Evolutionary conservation across 768 basidiomycete species (phyloP).

Genomic region (Trametes maxima): DNA sequence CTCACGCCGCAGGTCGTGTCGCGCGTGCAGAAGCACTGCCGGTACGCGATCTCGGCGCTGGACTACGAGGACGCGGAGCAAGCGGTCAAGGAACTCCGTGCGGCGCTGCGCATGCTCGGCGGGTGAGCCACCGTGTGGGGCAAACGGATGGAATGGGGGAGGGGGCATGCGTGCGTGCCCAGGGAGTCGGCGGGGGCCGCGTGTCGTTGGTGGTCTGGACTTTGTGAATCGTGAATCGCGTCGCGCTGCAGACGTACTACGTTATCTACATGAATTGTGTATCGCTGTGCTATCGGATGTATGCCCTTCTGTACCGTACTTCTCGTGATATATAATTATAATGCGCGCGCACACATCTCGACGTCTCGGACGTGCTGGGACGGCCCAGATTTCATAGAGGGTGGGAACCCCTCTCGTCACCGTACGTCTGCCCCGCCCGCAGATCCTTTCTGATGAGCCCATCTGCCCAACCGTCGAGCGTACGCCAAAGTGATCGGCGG

Average conservation of each 20-base stretch:
- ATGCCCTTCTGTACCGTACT: not conserved
- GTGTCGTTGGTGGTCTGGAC: not conserved
- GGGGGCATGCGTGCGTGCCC: no score
- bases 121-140: slow-evolving; percentile 35
- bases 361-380: not conserved
- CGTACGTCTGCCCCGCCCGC: not conserved
- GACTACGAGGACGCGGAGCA: slow-evolving; percentile 93
- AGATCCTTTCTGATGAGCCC: not conserved
- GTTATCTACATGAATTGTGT: slow-evolving; percentile 4
- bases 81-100: slow-evolving; percentile 79
- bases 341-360: not conserved
- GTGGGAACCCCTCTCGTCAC: not conserved
- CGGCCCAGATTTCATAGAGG: not conserved
- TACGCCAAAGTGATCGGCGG: not conserved
- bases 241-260: not conserved
- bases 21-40: slow-evolving; percentile 87
- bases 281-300: not conserved
- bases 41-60: slow-evolving; percentile 91
- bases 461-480: not conserved
- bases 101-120: slow-evolving; percentile 70
- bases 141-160: not conserved
- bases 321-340: slow-evolving; percentile 11
- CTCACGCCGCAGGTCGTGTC: slow-evolving; percentile 68
- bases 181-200: no score
- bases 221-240: no score